phyloP scores from a whole-genome alignment of 495 filamentous ascomycete species.

The Aspergillus mulundensis region DNA sequence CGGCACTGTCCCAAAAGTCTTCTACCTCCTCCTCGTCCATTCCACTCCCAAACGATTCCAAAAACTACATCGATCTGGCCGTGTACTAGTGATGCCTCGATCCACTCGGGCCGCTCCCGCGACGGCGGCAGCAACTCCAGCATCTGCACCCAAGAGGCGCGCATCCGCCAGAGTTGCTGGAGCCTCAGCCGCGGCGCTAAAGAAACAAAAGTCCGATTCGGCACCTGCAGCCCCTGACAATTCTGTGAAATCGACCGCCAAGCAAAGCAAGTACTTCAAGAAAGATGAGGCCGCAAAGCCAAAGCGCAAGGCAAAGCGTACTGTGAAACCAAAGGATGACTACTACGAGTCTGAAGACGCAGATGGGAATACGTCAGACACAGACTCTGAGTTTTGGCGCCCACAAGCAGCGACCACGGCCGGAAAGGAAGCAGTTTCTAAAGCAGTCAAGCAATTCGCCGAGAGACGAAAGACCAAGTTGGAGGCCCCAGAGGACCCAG shows the following conservation, averaged over 20 bases:
- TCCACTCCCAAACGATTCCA: neutral
- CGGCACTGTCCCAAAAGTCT: neutral
- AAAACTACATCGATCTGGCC: neutral
- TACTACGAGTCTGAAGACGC: constrained; percentile 13
- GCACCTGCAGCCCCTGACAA: constrained; percentile 21
- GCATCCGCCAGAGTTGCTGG: constrained; percentile 32
- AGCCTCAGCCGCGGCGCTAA: constrained; percentile 30
- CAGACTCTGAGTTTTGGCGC: constrained; percentile 7
- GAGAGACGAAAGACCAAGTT: neutral
- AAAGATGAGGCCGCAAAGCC: constrained; percentile 30
- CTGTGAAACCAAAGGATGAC: constrained; percentile 22
- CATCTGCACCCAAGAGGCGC: constrained; percentile 36
- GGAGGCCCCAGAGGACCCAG: constrained; percentile 16
- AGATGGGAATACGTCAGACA: constrained; percentile 17
- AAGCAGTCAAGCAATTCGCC: constrained; percentile 7
- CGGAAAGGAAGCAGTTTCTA: constrained; percentile 14
- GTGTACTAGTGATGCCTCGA: constrained; percentile 17
- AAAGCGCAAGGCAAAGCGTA: constrained; percentile 24
- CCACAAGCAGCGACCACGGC: neutral
- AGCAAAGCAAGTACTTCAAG: constrained; percentile 57
- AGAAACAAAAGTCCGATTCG: constrained; percentile 45
- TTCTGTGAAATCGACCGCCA: constrained; percentile 44
- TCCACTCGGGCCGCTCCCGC: constrained; percentile 38
- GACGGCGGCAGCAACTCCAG: constrained; percentile 33
- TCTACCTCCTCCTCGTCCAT: neutral